Base-by-base conservation (phyloP, 495 filamentous ascomycete genomes). In the Staphylotrichum longicolle region DNA sequence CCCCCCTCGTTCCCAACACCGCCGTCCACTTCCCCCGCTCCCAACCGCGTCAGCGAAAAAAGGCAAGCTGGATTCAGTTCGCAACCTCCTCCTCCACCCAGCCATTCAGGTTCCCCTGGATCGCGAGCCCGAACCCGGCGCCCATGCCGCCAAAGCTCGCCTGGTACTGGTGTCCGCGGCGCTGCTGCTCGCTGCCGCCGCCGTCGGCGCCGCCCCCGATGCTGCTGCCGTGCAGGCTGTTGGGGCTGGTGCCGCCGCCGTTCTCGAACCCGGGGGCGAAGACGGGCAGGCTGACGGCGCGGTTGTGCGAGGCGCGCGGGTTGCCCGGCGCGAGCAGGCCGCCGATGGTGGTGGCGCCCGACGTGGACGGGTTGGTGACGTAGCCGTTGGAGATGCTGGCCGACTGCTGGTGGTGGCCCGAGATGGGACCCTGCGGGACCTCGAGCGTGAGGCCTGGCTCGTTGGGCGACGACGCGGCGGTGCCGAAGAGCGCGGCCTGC, bases 251-350 rank as follows among this genome's bases (percentile, higher is more conserved):
- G 57, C 71, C 75, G 34, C 71, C 75, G 34, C 79, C 79, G 50
- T 82, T 82, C 72, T 82, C 77, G 48, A 80, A 79, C 2, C 74
- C 76, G 15, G 79, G 79, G 1, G 80, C 80, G 47, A 84, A 78
- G 6, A 78, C 91, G 1, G 91, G 91, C 63, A 96, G 76, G 69
- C 89, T 93, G 57, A 94, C 90, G 45, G 91, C 89, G 37, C 91
- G 88, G 67, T 85, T 88, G 74, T 96, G 91, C 65, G 90, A 88
- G 34, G 83, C 84, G 42, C 89, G 86, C 42, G 51, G 35, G 48
- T 83, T 86, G 40, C 83, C 83, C 27, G 91, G 91, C 30, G 90
- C 89, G 5, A 92, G 86, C n/a, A 90, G 78, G 11, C 88, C 85
- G 54, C 86, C 85, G 60, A 88, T 86, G 14, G 85, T 90, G 6